A percentile compares a stretch with the other conserved stretches of the same genome.
phyloP scores from a whole-genome alignment of 2,329 filamentous ascomycete species.

The Colletotrichum caudatum region DNA sequence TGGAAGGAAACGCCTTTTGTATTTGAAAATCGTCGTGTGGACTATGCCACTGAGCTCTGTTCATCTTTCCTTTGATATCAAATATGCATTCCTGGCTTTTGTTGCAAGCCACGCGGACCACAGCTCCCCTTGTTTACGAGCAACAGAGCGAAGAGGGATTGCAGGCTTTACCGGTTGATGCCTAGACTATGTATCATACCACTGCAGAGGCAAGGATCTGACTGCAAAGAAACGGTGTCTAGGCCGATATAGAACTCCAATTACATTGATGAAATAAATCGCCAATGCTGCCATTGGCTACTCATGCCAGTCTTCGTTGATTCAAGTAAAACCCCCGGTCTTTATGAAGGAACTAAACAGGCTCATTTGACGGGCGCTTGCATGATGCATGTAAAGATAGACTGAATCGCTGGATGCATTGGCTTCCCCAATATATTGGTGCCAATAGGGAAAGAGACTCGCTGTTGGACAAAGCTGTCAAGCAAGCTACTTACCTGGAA shows the following conservation, averaged over 20 bases:
- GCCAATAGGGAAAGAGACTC: constrained; percentile 18
- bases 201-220: not conserved
- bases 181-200: not conserved
- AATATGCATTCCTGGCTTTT: not conserved
- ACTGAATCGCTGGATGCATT: constrained; percentile 16
- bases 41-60: not conserved
- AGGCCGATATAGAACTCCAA: not conserved
- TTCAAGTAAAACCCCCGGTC: constrained; percentile 1
- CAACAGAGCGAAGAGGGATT: not conserved
- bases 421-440: not conserved
- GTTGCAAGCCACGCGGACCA: not conserved
- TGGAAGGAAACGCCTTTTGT: constrained; percentile 7
- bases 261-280: not conserved
- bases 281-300: constrained; percentile 8
- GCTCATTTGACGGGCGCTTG: constrained; percentile 2
- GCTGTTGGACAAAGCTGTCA: not conserved
- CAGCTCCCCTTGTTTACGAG: not conserved
- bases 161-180: not conserved
- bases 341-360: not conserved
- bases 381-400: not conserved
- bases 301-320: no score
- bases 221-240: constrained; percentile 1
- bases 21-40: not conserved
- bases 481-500: constrained; percentile 22
- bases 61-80: not conserved